These are phyloP conservation scores for Asterophora lycoperdoides DNA, from an alignment of 768 basidiomycete species.

Conservation along the genomic window DNA sequence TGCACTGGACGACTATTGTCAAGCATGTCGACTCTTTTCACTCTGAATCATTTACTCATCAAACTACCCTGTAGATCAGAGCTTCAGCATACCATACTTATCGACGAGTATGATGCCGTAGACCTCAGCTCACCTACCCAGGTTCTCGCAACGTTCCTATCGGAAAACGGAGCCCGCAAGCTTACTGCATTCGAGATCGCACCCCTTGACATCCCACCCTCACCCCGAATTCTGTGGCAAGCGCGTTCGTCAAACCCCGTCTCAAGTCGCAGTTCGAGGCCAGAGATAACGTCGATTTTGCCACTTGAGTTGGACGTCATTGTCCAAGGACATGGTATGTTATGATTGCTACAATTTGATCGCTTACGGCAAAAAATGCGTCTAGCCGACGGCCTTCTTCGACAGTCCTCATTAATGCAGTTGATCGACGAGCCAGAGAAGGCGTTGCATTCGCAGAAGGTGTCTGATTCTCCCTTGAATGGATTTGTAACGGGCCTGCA, in stretches of 20 bases:
- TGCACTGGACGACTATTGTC: conserved; percentile 5
- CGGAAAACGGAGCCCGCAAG: conserved; percentile 13
- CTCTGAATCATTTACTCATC: background rate
- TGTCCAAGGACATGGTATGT: conserved; percentile 62
- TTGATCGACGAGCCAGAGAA: conserved; percentile 28
- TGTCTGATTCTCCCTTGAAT: conserved; percentile 44
- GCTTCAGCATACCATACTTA: conserved; percentile 16
- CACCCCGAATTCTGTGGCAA: conserved; percentile 25
- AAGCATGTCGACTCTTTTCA: conserved; percentile 3
- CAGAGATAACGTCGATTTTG: conserved; percentile 36
- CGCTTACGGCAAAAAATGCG: conserved; percentile 6
- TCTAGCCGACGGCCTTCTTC: conserved; percentile 51
- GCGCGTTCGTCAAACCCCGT: conserved; percentile 5
- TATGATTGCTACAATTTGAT: background rate
- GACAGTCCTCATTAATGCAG: conserved; percentile 41
- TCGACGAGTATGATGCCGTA: conserved; percentile 15
- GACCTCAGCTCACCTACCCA: conserved; percentile 21
- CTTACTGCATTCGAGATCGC: conserved; percentile 5
- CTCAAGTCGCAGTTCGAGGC: background rate
- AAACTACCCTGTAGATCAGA: conserved; percentile 6
- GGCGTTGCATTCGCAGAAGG: conserved; percentile 25
- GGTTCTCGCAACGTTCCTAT: conserved; percentile 15
- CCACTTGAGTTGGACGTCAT: conserved; percentile 57
- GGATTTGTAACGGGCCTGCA: conserved; percentile 50
- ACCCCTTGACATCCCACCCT: background rate